Base-by-base conservation (phyloP, 345 rosid genomes). In the Rhizophora mangle region DNA sequence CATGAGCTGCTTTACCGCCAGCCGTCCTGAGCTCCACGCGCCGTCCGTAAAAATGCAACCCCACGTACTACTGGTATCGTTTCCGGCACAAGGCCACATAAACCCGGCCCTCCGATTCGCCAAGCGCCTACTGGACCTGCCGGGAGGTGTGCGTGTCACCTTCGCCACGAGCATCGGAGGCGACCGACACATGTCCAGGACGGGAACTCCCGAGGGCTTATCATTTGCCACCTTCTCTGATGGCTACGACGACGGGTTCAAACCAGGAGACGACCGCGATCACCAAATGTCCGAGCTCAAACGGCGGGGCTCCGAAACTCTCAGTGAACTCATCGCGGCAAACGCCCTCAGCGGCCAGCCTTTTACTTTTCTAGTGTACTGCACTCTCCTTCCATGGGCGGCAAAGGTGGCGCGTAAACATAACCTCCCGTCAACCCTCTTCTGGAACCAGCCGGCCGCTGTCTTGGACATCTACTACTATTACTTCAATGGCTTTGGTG, bases 361-460 rank as follows among this genome's bases (percentile, higher is more conserved):
- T 0, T n/a, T 85, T 61, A 69, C 81, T 11, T 74, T 79, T 62
- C 22, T 89, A 6, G 77, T 86, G 18, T 83, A 84, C 88, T 78
- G 85, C 2, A 6, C 87, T 0, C 79, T 89, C 4, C 72, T 89
- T 20, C 87, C 85, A 0, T 92, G 92, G 91, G 94, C 69, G 0
- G 79, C 75, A 0, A 79, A 63, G 30, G 88, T 81, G 66, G 92
- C 96, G 55, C 83, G 81, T 63, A 78, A 54, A 9, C 58, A 76
- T 31, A 51, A 72, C 56, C 68, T 88, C 20, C 89, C 89, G 0
- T 39, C 82, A 0, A 73, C 82, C 0, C 74, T 84, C 3, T 81
- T 89, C 5, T 92, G 97, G 92, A 80, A 76, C 27, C 96, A 92
- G n/a, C 86, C 96, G 0, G 92, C 97, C 0, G 77, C 85, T 0